phyloP scores from a whole-genome alignment of 2,329 filamentous ascomycete genomes.

The Ophiostoma populinum region DNA sequence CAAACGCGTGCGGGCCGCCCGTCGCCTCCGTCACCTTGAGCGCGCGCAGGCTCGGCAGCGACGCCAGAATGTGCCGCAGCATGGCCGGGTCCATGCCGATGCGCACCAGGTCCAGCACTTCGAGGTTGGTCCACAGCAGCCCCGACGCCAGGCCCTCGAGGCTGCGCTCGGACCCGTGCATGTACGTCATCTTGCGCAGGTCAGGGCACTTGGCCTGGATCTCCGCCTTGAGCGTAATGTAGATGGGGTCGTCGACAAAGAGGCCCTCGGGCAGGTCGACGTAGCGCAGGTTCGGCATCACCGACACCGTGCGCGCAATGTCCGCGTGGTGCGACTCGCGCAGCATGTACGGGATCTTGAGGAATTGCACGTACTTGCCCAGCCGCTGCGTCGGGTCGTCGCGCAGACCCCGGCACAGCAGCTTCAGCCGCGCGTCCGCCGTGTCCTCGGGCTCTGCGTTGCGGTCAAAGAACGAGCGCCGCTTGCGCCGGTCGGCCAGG shows the following conservation, averaged over 20 bases:
- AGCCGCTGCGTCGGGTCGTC: constrained; percentile 51
- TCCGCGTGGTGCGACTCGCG: constrained; percentile 73
- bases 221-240: constrained; percentile 62
- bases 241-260: constrained; percentile 63
- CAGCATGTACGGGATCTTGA: constrained; percentile 92
- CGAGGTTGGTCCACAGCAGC: constrained; percentile 50
- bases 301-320: constrained; percentile 69
- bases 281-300: constrained; percentile 70
- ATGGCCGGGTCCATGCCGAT: constrained; percentile 53
- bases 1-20: constrained; percentile 32
- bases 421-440: constrained; percentile 54
- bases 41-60: constrained; percentile 50
- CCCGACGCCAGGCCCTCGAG: constrained; percentile 52
- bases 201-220: constrained; percentile 69
- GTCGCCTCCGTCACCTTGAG: constrained; percentile 55
- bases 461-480: constrained; percentile 52
- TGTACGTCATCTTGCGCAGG: constrained; percentile 79
- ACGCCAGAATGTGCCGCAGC: constrained; percentile 53
- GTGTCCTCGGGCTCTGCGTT: constrained; percentile 71
- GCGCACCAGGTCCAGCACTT: constrained; percentile 53
- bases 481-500: constrained; percentile 63
- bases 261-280: constrained; percentile 82
- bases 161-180: constrained; percentile 58
- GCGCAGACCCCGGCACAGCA: constrained; percentile 68
- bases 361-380: constrained; percentile 52